phyloP scores from a whole-genome alignment of 805 yeast genomes.

The Lipomyces spencermartinsiae region DNA sequence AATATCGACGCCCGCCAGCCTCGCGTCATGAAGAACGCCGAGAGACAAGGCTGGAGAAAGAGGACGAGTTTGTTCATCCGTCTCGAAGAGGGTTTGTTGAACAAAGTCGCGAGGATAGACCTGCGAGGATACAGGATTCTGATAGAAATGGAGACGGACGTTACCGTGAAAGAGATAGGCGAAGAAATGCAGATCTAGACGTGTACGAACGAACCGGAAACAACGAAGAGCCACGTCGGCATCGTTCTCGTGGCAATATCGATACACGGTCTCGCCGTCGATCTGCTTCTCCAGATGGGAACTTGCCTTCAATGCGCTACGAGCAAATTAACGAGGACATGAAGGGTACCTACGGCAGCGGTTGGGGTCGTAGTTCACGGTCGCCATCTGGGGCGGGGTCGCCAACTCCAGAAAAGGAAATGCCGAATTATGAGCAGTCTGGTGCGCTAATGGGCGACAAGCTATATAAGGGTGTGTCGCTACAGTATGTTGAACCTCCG shows the following conservation, averaged over 20 bases:
- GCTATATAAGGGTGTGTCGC: constrained; percentile 32
- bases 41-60: constrained; percentile 2
- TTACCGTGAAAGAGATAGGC: background rate
- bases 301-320: constrained; percentile 12
- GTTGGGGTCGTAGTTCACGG: background rate
- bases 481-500: constrained; percentile 39
- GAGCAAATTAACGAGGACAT: constrained; percentile 17
- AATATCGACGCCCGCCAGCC: background rate
- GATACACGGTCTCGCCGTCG: constrained; percentile 2
- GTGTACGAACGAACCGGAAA: background rate
- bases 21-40: constrained; percentile 3
- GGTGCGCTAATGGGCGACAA: constrained; percentile 37
- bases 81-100: background rate
- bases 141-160: background rate
- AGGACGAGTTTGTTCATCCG: constrained; percentile 11
- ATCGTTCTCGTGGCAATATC: constrained; percentile 6
- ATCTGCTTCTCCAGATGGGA: background rate
- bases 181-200: constrained; percentile 1
- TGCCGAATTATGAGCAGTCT: constrained; percentile 33
- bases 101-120: background rate
- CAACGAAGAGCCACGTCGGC: background rate
- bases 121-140: background rate
- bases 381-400: background rate
- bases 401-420: constrained; percentile 22
- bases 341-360: constrained; percentile 10